Base-by-base conservation (phyloP, 306 rosid genomes). In the Prunus mira region DNA sequence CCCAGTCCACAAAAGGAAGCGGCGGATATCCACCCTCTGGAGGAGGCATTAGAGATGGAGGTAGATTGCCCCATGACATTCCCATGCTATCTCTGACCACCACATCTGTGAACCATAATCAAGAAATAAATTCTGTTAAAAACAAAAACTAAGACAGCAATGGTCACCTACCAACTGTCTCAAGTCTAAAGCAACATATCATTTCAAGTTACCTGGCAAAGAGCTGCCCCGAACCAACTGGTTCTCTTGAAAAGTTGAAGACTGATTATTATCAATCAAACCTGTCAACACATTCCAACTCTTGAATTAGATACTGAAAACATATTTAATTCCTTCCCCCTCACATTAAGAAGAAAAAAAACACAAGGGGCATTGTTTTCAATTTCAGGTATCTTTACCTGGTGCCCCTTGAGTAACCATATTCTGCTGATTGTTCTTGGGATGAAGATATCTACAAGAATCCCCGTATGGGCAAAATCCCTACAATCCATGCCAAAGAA, bases 41-140 rank as follows among this genome's bases (percentile, higher is more conserved):
- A n/a, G 90, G 91, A 81, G 91, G 91, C 82, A 84, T 83, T 71
- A 88, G 63, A 41, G 93, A 92, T 2, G 93, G 96, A n/a, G 97
- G 98, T 62, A 92, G 70, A 77, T 92, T 95, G 15, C 76, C 93
- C 83, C 85, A 86, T 15, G 91, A 63, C 71, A 83, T 66, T 76
- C 89, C 90, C 82, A 71, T 82, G 2, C 77, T 78, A 58, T 86
- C 87, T 78, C 72, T 67, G 6, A 85, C 82, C 72, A 77, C 72
- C 85, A 51, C 81, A 46, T 89, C 96, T 88, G 87, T 56, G 61
- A 56, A 85, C 12, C 77, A 79, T 17, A 73, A n/a, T 7, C 13
- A 65, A 17, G 54, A 32, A 12, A 55, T 38, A 5, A 20, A 56
- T 11, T 45, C 58, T 6, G 54, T 46, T 60, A 8, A 43, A 72